Base-by-base conservation (phyloP, 1,139 yeast species). In the Suhomyces choctaworum region DNA sequence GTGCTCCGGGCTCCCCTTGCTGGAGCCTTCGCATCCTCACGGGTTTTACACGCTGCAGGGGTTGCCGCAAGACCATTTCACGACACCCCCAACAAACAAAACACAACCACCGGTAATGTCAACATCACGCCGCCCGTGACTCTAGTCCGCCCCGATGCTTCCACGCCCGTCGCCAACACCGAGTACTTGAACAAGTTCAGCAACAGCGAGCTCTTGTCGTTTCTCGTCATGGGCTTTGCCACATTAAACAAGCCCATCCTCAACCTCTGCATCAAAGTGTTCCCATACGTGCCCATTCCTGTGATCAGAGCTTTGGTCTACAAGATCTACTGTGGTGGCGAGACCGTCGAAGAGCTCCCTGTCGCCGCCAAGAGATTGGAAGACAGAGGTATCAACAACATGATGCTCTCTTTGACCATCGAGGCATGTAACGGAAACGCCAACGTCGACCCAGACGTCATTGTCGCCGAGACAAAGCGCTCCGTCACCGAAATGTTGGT, bases 331-430 rank as follows among this genome's bases (percentile, higher is more conserved):
- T 85, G 95, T 57, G 97, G 97, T 24, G 98, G 98, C 34, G 95
- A 86, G 51, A 79, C 77, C 35, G 72, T 82, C 39, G 63, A 62
- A 8, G 85, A 89, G 46, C 94, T 89, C 15, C 70, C 76, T 39
- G 59, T 68, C 35, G 83, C 95, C 4, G 96, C 95, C 37, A 66
- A 70, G 35, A 68, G 78, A 42, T 70, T 92, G 46, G 69, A 78
- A 39, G 60, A 73, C 39, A 73, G 95, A 44, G 95, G 95, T 10
- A 84, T 89, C 54, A 79, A 86, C 49, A 90, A 90, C 66, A 87
- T 89, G 95, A 89, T 92, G 96, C 71, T 90, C 25, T 82, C 94
- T 3, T 79, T 89, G 60, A 88, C 97, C 13, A 89, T 89, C 37
- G 98, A 92, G 63, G 96, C 94, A 37, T 82, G 96, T 40, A 88